Evolutionary conservation across 1,284 basidiomycete species (phyloP).

Genomic region (Puccinia novopanici): DNA sequence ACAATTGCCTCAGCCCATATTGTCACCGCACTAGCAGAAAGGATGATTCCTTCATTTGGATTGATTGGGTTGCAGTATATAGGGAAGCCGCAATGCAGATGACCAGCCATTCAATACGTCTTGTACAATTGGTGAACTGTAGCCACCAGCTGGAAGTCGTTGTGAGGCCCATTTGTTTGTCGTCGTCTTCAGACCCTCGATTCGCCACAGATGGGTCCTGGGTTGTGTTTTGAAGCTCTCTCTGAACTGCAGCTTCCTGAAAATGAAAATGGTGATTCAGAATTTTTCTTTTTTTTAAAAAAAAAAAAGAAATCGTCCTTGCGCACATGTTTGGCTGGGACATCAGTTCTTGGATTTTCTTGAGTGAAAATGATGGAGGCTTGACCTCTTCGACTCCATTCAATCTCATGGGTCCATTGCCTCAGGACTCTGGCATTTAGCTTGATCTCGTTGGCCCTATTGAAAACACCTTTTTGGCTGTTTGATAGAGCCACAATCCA

Average conservation of each 20-base stretch:
- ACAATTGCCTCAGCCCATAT: slow-evolving; percentile 12
- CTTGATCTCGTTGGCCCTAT: neutral
- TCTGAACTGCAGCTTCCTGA: neutral
- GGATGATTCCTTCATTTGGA: slow-evolving; percentile 1
- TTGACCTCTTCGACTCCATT: neutral
- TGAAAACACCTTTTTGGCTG: neutral
- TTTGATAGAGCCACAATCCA: neutral
- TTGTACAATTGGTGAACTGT: neutral
- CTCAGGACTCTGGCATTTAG: neutral
- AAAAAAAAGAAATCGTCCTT: neutral
- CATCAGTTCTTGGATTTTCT: neutral
- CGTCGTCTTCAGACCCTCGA: neutral
- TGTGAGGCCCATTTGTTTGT: neutral
- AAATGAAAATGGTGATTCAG: neutral
- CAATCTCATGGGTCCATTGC: neutral
- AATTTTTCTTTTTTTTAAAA: neutral
- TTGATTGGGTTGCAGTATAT: neutral
- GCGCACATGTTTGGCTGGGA: neutral
- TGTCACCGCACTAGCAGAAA: neutral
- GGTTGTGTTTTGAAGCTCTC: neutral
- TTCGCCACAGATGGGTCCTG: neutral
- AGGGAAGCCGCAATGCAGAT: neutral
- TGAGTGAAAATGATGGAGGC: neutral
- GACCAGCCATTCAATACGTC: neutral
- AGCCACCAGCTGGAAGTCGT: neutral